A percentile compares a stretch with the other conserved stretches of the same genome.
Evolutionary conservation across 768 basidiomycete species (phyloP).

Genomic region (Suillus weaverae): DNA sequence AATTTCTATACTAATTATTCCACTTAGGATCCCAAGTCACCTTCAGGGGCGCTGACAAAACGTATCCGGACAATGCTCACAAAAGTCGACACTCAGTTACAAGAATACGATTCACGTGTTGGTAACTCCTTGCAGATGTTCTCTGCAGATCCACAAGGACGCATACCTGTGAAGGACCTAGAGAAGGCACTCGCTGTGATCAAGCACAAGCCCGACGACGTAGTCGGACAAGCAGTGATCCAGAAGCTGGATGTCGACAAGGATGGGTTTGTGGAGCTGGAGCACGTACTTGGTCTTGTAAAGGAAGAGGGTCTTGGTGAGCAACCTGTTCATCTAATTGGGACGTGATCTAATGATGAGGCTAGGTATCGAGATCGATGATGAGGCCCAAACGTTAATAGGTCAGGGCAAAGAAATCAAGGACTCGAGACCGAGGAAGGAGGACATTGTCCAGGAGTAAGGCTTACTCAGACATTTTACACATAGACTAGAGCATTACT

Average conservation of each 20-base stretch:
- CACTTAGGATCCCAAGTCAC: conserved; percentile 73
- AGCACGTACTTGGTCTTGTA: conserved; percentile 89
- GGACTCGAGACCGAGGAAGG: conserved; percentile 82
- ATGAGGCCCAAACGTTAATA: conserved; percentile 79
- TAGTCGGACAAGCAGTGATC: conserved; percentile 82
- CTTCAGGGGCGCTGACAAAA: conserved; percentile 86
- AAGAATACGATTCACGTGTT: conserved; percentile 88
- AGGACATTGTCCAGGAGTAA: conserved; percentile 88
- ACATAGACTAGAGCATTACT: conserved; percentile 13
- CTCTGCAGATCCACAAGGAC: conserved; percentile 80
- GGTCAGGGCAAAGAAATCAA: conserved; percentile 84
- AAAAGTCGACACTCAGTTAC: conserved; percentile 90
- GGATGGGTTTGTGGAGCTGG: conserved; percentile 93
- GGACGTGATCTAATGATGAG: conserved; percentile 8
- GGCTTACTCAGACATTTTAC: conserved; percentile 12
- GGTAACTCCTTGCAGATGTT: conserved; percentile 85
- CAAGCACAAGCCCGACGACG: conserved; percentile 89
- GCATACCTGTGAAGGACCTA: conserved; percentile 86
- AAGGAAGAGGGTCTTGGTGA: conserved; percentile 83
- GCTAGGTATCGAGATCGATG: conserved; percentile 79
- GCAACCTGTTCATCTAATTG: conserved; percentile 19
- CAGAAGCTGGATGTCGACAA: conserved; percentile 95
- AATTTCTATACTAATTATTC: conserved; percentile 7
- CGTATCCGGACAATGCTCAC: conserved; percentile 94
- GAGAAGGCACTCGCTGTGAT: conserved; percentile 91